A percentile compares a stretch with the other conserved stretches of the same genome.
phyloP scores from a whole-genome alignment of 2,329 filamentous ascomycete species.

The Neofusicoccum ribis region DNA sequence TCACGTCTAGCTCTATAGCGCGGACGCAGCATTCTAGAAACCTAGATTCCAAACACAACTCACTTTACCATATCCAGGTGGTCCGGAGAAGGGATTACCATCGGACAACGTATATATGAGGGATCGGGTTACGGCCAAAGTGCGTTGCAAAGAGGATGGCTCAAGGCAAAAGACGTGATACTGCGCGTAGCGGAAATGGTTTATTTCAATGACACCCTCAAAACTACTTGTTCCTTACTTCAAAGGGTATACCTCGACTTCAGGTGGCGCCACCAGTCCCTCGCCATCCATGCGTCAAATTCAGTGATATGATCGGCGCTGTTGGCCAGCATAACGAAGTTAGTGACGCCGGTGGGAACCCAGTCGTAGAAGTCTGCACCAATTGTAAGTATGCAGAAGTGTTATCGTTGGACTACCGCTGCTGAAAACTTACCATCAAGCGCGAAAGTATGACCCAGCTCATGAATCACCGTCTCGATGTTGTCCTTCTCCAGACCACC shows the following conservation, averaged over 20 bases:
- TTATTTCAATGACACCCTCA: too few species aligned
- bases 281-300: conserved; percentile 52
- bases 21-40: too few species aligned
- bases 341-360: conserved; percentile 44
- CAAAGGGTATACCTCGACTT: conserved; percentile 26
- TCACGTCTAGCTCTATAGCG: too few species aligned
- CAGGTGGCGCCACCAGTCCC: conserved; percentile 49
- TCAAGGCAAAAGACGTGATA: too few species aligned
- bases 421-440: not conserved
- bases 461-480: conserved; percentile 49
- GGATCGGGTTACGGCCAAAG: too few species aligned
- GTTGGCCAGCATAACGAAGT: conserved; percentile 51
- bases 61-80: too few species aligned
- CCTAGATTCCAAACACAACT: too few species aligned
- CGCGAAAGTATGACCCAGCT: conserved; percentile 22
- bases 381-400: not conserved
- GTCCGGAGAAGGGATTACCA: too few species aligned
- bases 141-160: too few species aligned
- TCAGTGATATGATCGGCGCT: conserved; percentile 47
- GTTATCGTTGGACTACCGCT: not conserved
- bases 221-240: too few species aligned
- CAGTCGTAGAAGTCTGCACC: conserved; percentile 44
- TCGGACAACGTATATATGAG: too few species aligned
- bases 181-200: too few species aligned
- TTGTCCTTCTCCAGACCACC: conserved; percentile 37